These are phyloP conservation scores for Hirschioporus abietinus DNA, from an alignment of 768 basidiomycete species.

Conservation along the genomic window DNA sequence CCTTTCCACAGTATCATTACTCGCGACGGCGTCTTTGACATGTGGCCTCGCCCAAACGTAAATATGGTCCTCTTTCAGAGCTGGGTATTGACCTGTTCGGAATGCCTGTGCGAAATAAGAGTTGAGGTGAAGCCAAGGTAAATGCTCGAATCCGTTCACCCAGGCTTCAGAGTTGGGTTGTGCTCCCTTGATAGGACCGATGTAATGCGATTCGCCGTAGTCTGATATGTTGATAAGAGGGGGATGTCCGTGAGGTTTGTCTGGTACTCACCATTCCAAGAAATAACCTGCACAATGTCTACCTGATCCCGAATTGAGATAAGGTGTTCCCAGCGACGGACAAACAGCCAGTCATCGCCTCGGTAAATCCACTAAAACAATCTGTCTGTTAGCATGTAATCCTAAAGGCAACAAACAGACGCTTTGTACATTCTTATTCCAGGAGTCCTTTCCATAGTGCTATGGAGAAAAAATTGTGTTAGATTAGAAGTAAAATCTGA, in stretches of 20 bases:
- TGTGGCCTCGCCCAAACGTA: conserved; percentile 58
- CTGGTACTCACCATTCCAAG: conserved; percentile 48
- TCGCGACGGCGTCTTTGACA: conserved; percentile 38
- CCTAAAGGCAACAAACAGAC: neutral
- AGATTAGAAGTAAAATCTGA: too few relatives aligned
- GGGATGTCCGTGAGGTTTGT: neutral
- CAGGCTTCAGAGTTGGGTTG: conserved; percentile 68
- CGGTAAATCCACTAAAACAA: conserved; percentile 44
- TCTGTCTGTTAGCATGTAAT: conserved; percentile 14
- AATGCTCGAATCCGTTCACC: conserved; percentile 57
- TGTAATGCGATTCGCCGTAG: conserved; percentile 71
- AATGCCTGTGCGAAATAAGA: conserved; percentile 51
- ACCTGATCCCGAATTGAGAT: conserved; percentile 43
- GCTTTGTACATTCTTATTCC: conserved; percentile 47
- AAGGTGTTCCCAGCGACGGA: conserved; percentile 59
- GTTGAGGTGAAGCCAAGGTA: conserved; percentile 53
- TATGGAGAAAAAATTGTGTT: neutral
- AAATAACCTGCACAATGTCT: conserved; percentile 51
- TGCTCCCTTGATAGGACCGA: conserved; percentile 60
- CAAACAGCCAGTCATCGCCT: conserved; percentile 54
- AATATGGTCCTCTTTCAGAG: conserved; percentile 43
- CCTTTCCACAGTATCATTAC: conserved; percentile 36
- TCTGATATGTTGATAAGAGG: conserved; percentile 18
- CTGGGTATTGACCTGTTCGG: conserved; percentile 59
- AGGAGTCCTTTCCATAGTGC: conserved; percentile 51